A percentile compares a stretch with the other conserved stretches of the same genome.
phyloP scores from a whole-genome alignment of 1,139 yeast genomes.

The Yamadazyma friedrichii region DNA sequence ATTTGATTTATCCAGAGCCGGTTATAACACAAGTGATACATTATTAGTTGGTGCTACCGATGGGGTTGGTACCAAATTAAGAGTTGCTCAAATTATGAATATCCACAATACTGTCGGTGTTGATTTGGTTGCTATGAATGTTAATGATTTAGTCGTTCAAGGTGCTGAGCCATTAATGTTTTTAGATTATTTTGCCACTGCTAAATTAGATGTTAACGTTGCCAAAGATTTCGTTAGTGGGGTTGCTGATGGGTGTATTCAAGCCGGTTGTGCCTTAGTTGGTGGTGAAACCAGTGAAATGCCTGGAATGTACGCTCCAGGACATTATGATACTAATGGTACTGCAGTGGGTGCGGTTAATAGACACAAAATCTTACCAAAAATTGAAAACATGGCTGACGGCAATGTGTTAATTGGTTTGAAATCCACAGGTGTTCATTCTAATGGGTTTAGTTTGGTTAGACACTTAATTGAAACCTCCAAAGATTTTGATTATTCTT shows the following conservation, averaged over 20 bases:
- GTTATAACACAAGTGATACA: constrained; percentile 73
- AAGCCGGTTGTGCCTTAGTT: constrained; percentile 95
- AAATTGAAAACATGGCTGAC: constrained; percentile 56
- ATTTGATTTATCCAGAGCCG: constrained; percentile 86
- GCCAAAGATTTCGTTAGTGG: constrained; percentile 92
- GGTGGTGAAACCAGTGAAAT: constrained; percentile 99
- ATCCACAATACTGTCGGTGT: constrained; percentile 96
- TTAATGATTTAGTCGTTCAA: constrained; percentile 94
- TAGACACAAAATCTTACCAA: constrained; percentile 73
- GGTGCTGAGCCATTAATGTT: constrained; percentile 98
- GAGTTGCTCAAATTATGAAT: constrained; percentile 87
- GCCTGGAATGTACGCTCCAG: constrained; percentile 98
- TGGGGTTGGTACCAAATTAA: constrained; percentile 97
- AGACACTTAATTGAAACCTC: constrained; percentile 86
- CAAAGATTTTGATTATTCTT: constrained; percentile 64
- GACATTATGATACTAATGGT: constrained; percentile 97
- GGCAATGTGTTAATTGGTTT: constrained; percentile 88
- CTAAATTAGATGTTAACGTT: constrained; percentile 77
- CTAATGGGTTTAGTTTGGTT: constrained; percentile 95
- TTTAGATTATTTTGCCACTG: constrained; percentile 95
- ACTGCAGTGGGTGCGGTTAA: constrained; percentile 99
- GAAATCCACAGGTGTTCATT: constrained; percentile 90
- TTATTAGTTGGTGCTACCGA: constrained; percentile 96
- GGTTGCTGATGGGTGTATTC: constrained; percentile 94
- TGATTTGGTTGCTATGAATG: constrained; percentile 98